These are phyloP conservation scores for Kalmusia sp. DNA, from an alignment of 2,329 filamentous ascomycete species.

Conservation along the genomic window DNA sequence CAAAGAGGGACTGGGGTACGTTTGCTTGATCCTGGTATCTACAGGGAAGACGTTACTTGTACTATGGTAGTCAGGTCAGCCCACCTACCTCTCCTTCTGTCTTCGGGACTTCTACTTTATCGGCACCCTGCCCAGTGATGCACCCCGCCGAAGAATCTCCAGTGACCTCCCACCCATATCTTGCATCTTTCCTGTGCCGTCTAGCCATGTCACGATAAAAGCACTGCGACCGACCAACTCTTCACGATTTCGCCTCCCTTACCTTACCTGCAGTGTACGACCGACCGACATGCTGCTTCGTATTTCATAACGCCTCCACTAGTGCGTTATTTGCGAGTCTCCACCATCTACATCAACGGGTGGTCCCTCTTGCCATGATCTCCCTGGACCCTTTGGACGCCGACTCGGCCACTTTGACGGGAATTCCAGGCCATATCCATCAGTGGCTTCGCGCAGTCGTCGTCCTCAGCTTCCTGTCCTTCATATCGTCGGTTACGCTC, in stretches of 20 bases:
- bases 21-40: slow-evolving; percentile 10
- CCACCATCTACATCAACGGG: slow-evolving; percentile 7
- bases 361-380: slow-evolving; percentile 25
- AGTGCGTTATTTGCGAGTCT: slow-evolving; percentile 15
- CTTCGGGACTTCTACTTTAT: slow-evolving; percentile 32
- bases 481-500: slow-evolving; percentile 52
- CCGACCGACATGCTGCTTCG: slow-evolving; percentile 14
- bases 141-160: neutral
- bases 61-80: slow-evolving; percentile 13
- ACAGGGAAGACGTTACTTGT: slow-evolving; percentile 14
- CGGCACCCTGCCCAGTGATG: slow-evolving; percentile 18
- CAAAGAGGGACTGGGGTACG: slow-evolving; percentile 11
- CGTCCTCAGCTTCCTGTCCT: slow-evolving; percentile 55
- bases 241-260: neutral
- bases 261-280: neutral
- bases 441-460: slow-evolving; percentile 56
- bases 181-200: too few species aligned
- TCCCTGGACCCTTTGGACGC: slow-evolving; percentile 26
- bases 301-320: slow-evolving; percentile 15
- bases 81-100: slow-evolving; percentile 3
- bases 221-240: neutral
- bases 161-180: neutral
- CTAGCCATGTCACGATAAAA: slow-evolving; percentile 11
- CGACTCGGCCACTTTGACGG: slow-evolving; percentile 36
- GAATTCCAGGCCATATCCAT: slow-evolving; percentile 42